Evolutionary conservation across 1,284 basidiomycete genomes (phyloP), one percentile per base, ranked within the genome.

Genomic region (Trametes sp.): DNA sequence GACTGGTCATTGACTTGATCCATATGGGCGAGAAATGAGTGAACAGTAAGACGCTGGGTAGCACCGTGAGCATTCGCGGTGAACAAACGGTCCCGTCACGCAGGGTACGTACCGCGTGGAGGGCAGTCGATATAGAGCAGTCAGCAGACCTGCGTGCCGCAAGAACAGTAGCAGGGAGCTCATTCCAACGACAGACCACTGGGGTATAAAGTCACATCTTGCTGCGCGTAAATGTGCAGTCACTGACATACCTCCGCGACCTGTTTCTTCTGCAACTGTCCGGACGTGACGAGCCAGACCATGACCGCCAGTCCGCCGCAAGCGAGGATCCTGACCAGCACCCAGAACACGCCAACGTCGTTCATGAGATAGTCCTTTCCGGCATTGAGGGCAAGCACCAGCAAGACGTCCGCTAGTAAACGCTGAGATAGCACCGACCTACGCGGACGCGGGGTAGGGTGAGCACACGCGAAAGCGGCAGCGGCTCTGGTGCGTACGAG

Each of bases 331-430:
- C 90, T 78, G 77, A 91, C 87, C 31, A 88, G 79, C 23, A 90
- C 79, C 91, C 90, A 92, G 71, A 91, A 88, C 7, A 89, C 83
- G 13, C 88, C 88, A 23, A 88, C 82, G 74, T 90, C 86, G 52
- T 82, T 79, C 51, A 92, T 76, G 3, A 91, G 74, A 78, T 84
- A 86, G 68, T 87, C 87, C 75, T 89, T 90, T 44, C 83, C 81
- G 2, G 84, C 81, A 74, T 86, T 83, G 45, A 90, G 75, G 10
- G 87, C 81, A n/a, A 85, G 74, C 31, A 87, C 87, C 59, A 89
- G 85, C 53, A 89, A 75, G 33, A 84, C 74, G 75, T 90, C 87
- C 0, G 85, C 85, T 41, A 88, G 69, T 54, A 87, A 68, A 48
- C 89, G 80, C 65, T 80, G 82, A 19, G 86, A 83, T 38, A 90